Evolutionary conservation across 2,329 filamentous ascomycete species (phyloP), one percentile per base, ranked within the genome.

Genomic region (Talaromyces sp.): DNA sequence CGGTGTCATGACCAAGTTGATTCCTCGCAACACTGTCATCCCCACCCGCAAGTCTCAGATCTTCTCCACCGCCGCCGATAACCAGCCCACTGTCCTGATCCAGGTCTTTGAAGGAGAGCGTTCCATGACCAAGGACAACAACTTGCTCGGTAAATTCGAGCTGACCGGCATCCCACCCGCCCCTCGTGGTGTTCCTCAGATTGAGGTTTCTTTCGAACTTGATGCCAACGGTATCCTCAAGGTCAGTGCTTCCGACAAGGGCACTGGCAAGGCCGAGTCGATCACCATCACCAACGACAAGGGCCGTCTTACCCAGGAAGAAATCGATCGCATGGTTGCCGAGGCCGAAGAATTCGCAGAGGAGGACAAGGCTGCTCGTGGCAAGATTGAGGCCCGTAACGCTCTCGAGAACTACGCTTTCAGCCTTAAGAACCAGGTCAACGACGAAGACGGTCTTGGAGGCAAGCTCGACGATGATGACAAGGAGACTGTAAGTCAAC

Each of bases 201-300:
- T 99, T 64, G 95, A 99, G 81, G 95, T 99, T 70, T 91, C 91
- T 32, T 99, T 99, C 78, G 91, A 97, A 79, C 88, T 99, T 62
- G 93, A 99, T 72, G 93, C 92, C 83, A 98, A 99, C 81, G 93
- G 95, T 83, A 97, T 99, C 71, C 87, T 99, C 68, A 93, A 96
- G 84, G 95, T 99, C 65, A 91, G 90, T 67, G 95, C 95, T 68
- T 88, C 90, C 73, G 95, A 99, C 81, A 98, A 98, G 89, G 95
- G 93, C 76, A 97, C 93, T 71, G 95, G 95, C 79, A 97, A 98
- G 86, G 87, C 86, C 65, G 92, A 99, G 84, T 92, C 89, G 65
- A 98, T 99, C 78, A 98, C 95, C 70, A 99, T 99, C 77, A 98
- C 90, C 82, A 98, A 99, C 82, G 95, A 99, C 82, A 98, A 98